Evolutionary conservation across 257 asterid genomes (phyloP), one percentile per base, ranked within the genome.

Genomic region (Knoxia roxburghii): DNA sequence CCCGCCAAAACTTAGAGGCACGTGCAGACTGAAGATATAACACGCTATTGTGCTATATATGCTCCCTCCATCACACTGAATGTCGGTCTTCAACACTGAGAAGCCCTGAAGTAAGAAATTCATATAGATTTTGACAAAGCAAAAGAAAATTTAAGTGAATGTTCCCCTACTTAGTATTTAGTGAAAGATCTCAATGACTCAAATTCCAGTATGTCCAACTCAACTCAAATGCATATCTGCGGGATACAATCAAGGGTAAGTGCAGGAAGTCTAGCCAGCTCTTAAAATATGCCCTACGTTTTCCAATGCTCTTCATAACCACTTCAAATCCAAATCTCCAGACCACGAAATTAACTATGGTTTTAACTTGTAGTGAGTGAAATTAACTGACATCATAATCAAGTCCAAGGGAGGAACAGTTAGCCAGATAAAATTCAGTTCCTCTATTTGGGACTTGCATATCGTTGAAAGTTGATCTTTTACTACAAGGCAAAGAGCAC

Each of bases 1-100:
- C 69, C 97, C 96, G 8, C 98, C 98, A 69, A 80, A 92, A 74
- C 98, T 92, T 79, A 92, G 72, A 52, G 98, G 97, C 65, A 87
- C 77, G 5, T 92, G 98, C 75, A 92, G 77, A 81, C 91, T 86
- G 65, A 87, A 85, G 71, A 87, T 65, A 67, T 87, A 92, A 70
- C 89, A 79, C 11, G 91, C 96, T 79, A 87, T 68, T 59, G 83
- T 80, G 80, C 95, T 84, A 89, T 89, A 87, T 29, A 86, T 41
- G 52, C 76, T 86, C 60, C 90, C 91, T 62, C 63, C 68, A 77
- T 89, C 95, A 68, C 73, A 74, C 46, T 66, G 70, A 73, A 7
- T 60, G 73, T 89, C 84, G 21, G 84, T 67, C 73, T 77, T 75
- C 56, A 92, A 83, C 68, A 81, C 87, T 11, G 97, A 92, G 84